Evolutionary conservation across 257 asterid genomes (phyloP).

Genomic region (Solanum sitiens): DNA sequence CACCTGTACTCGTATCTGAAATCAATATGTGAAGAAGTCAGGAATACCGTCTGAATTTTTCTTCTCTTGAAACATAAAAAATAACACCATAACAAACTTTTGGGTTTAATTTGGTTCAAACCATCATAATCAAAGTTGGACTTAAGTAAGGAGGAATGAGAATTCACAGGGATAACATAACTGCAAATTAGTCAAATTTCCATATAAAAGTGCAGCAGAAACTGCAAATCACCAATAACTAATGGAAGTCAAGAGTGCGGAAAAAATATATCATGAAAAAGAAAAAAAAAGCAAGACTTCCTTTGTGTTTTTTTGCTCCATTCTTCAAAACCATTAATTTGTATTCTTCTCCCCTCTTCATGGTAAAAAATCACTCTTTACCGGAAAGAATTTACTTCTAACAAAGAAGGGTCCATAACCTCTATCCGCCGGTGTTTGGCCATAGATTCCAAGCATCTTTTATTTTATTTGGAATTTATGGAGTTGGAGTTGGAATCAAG

Average conservation of each 20-base stretch:
- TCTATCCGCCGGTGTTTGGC: neutral
- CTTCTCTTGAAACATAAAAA: neutral
- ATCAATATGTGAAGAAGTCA: neutral
- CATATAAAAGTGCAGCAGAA: neutral
- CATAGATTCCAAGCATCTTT: neutral
- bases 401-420: neutral
- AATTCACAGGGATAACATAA: neutral
- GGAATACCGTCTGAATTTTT: neutral
- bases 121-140: neutral
- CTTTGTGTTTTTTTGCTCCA: neutral
- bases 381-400: neutral
- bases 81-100: neutral
- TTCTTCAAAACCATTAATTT: neutral
- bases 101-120: neutral
- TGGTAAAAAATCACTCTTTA: neutral
- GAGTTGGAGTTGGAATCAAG: neutral
- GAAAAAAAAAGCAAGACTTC: neutral
- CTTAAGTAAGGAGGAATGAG: neutral
- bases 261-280: neutral
- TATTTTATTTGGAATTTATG: neutral
- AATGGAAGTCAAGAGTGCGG: neutral
- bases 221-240: neutral
- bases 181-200: neutral
- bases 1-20: slow-evolving; percentile 83
- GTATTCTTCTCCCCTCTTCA: neutral